Evolutionary conservation across 768 basidiomycete species (phyloP), one percentile per base, ranked within the genome.

Genomic region (Harrya chromipes): DNA sequence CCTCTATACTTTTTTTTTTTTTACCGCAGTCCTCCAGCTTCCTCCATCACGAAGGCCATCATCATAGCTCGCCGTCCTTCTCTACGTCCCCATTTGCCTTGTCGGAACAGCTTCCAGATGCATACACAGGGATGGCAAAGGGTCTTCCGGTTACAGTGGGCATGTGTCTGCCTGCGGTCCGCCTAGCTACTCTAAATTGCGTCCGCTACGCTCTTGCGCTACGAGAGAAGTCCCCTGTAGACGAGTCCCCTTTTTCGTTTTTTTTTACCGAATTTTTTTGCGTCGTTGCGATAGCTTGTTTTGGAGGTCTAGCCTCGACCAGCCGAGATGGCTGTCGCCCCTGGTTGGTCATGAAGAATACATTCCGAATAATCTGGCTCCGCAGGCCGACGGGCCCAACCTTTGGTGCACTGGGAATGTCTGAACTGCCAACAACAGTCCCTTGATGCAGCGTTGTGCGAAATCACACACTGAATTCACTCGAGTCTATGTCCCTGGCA

Each of bases 111-210:
- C 46, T 52, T 60, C 54, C 58, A 52, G 58, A 60, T 37, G 53
- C 58, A 40, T 36, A 31, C 24, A 34, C 59, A 60, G 60, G 60
- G 59, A 47, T 58, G 49, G 56, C 3, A 60, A 60, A 62, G 56
- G 60, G 49, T 57, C 53, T 60, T 53, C 53, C 55, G 46, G 44
- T 50, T 47, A 54, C 41, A 46, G 37, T 23, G 46, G 52, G 47
- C 60, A 65, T 53, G 63, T 55, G 52, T 67, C 55, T 67, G 49
- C 65, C 59, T 65, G 62, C 62, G 65, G 59, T 57, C 52, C 57
- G 57, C 57, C 50, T 57, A 53, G 29, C 49, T 48, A 50, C 52
- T 55, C 20, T 33, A 49, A 54, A 63, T 63, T 64, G 63, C 53
- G 45, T 54, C 63, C 59, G 62, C 56, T 48, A 53, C 49, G 38